Percentiles rank a stretch among this genome's conserved stretches.
These are phyloP conservation scores for Coemansia sp. DNA, from an alignment of 192 early-diverging fungal species.

Conservation along the genomic window DNA sequence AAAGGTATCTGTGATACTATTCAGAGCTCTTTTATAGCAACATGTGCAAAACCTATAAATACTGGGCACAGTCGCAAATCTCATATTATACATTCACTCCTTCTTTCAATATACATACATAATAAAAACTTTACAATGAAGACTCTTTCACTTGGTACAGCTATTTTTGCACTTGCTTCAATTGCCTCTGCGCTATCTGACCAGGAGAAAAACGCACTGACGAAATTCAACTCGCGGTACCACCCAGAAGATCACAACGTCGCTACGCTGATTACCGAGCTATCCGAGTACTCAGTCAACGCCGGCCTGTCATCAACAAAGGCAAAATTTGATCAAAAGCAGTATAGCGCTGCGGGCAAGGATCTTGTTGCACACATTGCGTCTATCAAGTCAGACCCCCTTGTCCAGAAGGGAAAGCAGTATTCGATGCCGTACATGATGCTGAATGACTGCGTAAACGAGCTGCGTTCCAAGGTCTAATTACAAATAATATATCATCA, in stretches of 20 bases:
- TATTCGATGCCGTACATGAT: constrained; percentile 17
- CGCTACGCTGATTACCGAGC: constrained; percentile 9
- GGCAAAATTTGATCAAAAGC: constrained; percentile 13
- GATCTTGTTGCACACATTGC: constrained; percentile 9
- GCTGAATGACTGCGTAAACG: constrained; percentile 23
- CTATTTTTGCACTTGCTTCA: constrained; percentile 4
- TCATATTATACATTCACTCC: too few relatives aligned
- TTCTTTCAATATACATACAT: too few relatives aligned
- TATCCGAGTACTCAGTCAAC: constrained; percentile 23
- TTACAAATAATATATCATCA: too few relatives aligned
- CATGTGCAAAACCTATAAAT: too few relatives aligned
- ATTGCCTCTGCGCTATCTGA: constrained; percentile 11
- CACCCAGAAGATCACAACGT: constrained; percentile 20
- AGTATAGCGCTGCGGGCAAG: constrained; percentile 12
- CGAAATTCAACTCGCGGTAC: constrained; percentile 6
- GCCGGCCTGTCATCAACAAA: constrained; percentile 12
- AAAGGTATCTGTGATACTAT: too few relatives aligned
- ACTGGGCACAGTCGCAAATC: too few relatives aligned
- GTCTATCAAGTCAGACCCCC: constrained; percentile 21
- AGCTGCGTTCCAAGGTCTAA: constrained; percentile 13
- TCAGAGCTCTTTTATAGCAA: too few relatives aligned
- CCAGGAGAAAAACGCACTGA: constrained; percentile 25
- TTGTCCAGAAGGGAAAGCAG: constrained; percentile 25
- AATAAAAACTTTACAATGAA: constrained; percentile 6
- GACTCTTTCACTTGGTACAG: not conserved